Conservation (phyloP, 78 protist genomes). For the Monosiga brevicollis region DNA sequence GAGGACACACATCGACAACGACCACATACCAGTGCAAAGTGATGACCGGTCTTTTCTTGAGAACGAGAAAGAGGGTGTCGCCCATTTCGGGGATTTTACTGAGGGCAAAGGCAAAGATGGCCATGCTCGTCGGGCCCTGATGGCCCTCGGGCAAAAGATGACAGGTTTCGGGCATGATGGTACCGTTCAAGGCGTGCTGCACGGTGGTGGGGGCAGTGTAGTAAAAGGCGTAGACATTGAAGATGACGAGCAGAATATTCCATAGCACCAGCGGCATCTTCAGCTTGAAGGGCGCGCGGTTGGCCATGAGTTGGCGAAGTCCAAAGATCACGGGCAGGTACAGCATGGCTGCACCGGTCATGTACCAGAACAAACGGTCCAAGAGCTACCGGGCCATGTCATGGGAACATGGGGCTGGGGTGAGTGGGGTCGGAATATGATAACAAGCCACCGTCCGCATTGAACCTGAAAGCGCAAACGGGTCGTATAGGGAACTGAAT, state of each 20-base stretch:
- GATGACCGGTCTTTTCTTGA: conserved; percentile 19
- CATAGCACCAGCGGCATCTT: not conserved
- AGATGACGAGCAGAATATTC: not conserved
- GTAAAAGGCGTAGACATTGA: not conserved
- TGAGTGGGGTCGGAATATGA: no score
- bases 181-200: not conserved
- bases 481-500: no score
- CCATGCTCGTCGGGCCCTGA: not conserved
- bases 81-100: conserved; percentile 27
- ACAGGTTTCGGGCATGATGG: not conserved
- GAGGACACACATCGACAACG: no score
- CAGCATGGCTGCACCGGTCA: not conserved
- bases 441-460: no score
- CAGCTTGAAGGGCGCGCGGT: not conserved
- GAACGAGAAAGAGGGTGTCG: conserved; percentile 18
- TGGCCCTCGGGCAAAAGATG: not conserved
- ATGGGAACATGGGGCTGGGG: no score
- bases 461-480: no score
- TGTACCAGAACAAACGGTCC: not conserved
- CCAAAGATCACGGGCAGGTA: not conserved
- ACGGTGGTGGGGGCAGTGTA: not conserved
- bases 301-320: not conserved
- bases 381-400: no score
- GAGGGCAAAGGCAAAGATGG: conserved; percentile 1
- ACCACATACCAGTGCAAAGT: conserved; percentile 51